phyloP scores from a whole-genome alignment of 192 early-diverging fungal species.

The Backusella psychrophila region DNA sequence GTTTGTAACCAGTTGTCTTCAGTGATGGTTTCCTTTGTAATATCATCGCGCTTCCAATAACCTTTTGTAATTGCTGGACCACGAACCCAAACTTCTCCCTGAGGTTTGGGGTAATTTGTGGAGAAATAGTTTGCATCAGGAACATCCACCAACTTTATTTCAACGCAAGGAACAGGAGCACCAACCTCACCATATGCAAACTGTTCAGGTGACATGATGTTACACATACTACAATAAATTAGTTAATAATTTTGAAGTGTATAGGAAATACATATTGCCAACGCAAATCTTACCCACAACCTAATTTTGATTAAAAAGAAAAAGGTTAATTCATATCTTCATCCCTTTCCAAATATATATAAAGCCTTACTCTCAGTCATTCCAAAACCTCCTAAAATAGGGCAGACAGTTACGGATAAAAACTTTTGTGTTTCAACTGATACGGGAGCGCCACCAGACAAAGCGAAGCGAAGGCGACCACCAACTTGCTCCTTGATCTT shows the following conservation, averaged over 20 bases:
- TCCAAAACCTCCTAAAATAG: constrained; percentile 88
- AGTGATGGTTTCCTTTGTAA: constrained; percentile 64
- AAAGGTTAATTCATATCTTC: background rate
- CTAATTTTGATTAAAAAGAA: background rate
- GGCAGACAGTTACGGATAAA: constrained; percentile 71
- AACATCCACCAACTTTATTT: constrained; percentile 78
- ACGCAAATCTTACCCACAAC: background rate
- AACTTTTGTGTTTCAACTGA: constrained; percentile 84
- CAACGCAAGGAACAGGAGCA: constrained; percentile 70
- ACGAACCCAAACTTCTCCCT: constrained; percentile 83
- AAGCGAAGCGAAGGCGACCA: constrained; percentile 75
- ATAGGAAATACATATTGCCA: background rate
- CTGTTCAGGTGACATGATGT: constrained; percentile 63
- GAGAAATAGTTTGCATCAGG: constrained; percentile 57
- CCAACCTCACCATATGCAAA: constrained; percentile 66
- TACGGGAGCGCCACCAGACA: constrained; percentile 90
- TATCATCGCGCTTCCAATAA: constrained; percentile 72
- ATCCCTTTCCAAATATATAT: background rate
- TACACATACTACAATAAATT: constrained; percentile 47
- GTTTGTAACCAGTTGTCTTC: constrained; percentile 85
- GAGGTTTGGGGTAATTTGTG: constrained; percentile 54
- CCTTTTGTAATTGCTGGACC: constrained; percentile 76
- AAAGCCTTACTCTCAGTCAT: constrained; percentile 38
- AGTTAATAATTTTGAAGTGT: background rate
- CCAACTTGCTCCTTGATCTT: constrained; percentile 82